These are phyloP conservation scores for Nothopassalora personata DNA, from an alignment of 2,329 filamentous ascomycete species.

Conservation along the genomic window DNA sequence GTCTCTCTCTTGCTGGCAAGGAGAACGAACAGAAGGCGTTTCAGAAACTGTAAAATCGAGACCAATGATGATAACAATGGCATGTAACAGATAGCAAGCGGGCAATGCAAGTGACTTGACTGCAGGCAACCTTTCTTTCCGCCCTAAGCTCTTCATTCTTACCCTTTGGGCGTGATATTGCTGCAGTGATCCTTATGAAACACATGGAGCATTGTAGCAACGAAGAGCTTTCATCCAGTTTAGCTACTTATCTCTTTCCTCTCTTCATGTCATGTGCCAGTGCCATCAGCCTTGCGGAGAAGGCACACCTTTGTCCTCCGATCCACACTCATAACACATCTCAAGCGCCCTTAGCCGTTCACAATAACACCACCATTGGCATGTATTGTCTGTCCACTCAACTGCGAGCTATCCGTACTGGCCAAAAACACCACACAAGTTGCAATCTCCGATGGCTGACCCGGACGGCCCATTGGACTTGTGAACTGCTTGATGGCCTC, in stretches of 20 bases:
- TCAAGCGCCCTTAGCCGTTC: conserved; percentile 33
- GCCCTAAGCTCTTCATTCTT: not conserved
- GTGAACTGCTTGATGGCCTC: conserved; percentile 67
- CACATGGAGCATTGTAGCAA: not conserved
- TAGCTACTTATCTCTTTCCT: not conserved
- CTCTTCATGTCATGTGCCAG: not conserved
- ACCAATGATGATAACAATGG: not conserved
- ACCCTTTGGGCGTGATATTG: not conserved
- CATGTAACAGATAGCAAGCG: conserved; percentile 3
- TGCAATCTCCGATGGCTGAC: conserved; percentile 76
- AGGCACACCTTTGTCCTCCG: not conserved
- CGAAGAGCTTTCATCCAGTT: not conserved
- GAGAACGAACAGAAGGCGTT: not conserved
- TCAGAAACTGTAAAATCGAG: not conserved
- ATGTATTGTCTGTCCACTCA: conserved; percentile 68
- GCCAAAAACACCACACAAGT: conserved; percentile 79
- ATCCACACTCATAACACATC: not conserved
- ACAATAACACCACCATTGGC: conserved; percentile 56
- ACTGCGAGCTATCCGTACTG: conserved; percentile 64
- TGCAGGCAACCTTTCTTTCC: not conserved
- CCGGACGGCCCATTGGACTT: conserved; percentile 69
- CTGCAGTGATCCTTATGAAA: not conserved
- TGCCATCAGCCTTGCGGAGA: not conserved
- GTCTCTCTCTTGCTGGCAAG: not conserved
- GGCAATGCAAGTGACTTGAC: not conserved